Percentiles rank a stretch among this genome's conserved stretches.
phyloP scores from a whole-genome alignment of 164 flowering plant genomes.

The Hamamelis virginiana region DNA sequence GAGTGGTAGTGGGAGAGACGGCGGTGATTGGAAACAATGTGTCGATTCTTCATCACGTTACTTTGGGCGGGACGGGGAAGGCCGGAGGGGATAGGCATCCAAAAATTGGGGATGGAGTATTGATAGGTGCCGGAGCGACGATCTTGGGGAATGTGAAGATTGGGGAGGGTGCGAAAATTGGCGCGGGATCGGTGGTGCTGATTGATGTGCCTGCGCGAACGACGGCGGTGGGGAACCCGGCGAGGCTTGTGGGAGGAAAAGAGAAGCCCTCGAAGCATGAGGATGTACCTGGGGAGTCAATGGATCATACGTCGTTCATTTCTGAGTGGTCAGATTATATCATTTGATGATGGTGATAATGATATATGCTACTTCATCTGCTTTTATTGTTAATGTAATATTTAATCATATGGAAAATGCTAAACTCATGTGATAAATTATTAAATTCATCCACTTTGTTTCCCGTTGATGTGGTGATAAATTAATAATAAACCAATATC shows the following conservation, averaged over 20 bases:
- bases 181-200: conserved; percentile 65
- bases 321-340: conserved; percentile 70
- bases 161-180: conserved; percentile 68
- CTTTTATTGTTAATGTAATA: no score
- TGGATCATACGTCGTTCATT: conserved; percentile 73
- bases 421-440: no score
- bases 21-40: conserved; percentile 68
- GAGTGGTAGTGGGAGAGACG: conserved; percentile 70
- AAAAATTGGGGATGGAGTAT: conserved; percentile 64
- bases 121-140: conserved; percentile 65
- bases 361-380: no score
- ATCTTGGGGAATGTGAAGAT: conserved; percentile 54
- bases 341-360: no score
- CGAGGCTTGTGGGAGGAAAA: conserved; percentile 64
- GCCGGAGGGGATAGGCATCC: conserved; percentile 59
- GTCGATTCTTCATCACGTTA: conserved; percentile 63
- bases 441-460: no score
- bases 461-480: no score
- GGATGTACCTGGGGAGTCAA: conserved; percentile 65
- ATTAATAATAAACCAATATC: no score
- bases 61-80: conserved; percentile 68
- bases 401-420: no score
- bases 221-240: conserved; percentile 69
- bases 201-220: conserved; percentile 64
- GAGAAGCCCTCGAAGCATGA: conserved; percentile 44